Base-by-base conservation (phyloP, 306 rosid species). In the Fragaria iinumae region DNA sequence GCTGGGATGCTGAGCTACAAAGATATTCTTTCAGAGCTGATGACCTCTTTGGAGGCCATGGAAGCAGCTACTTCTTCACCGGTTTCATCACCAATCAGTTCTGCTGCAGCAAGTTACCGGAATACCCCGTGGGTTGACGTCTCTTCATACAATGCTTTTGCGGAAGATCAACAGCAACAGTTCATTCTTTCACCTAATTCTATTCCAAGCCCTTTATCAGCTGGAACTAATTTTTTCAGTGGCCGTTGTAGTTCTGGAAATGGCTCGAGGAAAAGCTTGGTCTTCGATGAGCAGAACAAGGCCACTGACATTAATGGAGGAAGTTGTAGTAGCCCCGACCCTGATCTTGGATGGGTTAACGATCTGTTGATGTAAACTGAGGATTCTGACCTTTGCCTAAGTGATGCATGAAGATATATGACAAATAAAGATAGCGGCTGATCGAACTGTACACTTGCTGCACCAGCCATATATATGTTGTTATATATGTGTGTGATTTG, bases 271-370 rank as follows among this genome's bases (percentile, higher is more conserved):
- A 75, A 52, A 29, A 71, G 67, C 76, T 65, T 75, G 65, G 36
- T n/a, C 17, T 8, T 47, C 13, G 53, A 63, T 67, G 68, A 38
- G 44, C 74, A 77, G 38, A 47, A 59, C 60, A 49, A 56, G 79
- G 65, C 20, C 39, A 77, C 44, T 29, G 89, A 77, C 14, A 81
- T 77, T 17, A 69, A 68, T 38, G 62, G 23, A 78, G 87, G 79
- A 0, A 72, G 76, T 48, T 55, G 64, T 32, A 32, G 4, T 29
- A 77, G 83, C 69, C 67, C 85, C 3, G 82, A 67, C 69, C 98
- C 93, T 0, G 98, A 95, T 89, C 84, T 95, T 10, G 96, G 93
- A 23, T 95, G 98, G 98, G 92, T 95, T 25, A 88, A 95, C 75
- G 98, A 95, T 13, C 88, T 95, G 67, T 81, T 95, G 75, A 92